phyloP scores from a whole-genome alignment of 257 asterid species.

The Solanum infundibuliforme region DNA sequence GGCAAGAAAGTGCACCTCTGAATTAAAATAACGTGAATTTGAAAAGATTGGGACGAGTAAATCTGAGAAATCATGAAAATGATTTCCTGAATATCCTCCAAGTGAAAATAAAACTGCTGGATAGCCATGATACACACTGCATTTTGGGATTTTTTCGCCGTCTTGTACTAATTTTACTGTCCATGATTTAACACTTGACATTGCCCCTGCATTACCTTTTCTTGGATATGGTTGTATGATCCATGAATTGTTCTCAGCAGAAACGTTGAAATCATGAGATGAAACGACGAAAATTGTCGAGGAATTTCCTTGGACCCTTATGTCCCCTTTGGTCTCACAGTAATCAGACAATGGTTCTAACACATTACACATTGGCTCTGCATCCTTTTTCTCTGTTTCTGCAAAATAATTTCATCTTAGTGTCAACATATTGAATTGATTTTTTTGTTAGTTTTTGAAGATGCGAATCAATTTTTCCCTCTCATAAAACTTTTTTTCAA shows the following conservation, averaged over 20 bases:
- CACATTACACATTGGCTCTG: slow-evolving; percentile 11
- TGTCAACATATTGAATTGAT: neutral
- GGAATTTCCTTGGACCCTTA: slow-evolving; percentile 24
- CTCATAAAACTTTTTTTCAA: neutral
- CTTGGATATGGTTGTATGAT: slow-evolving; percentile 33
- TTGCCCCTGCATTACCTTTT: slow-evolving; percentile 23
- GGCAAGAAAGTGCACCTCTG: slow-evolving; percentile 46
- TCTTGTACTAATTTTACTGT: slow-evolving; percentile 26
- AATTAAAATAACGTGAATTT: slow-evolving; percentile 25
- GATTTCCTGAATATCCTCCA: slow-evolving; percentile 59
- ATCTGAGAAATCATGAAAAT: slow-evolving; percentile 67
- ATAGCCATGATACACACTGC: slow-evolving; percentile 20
- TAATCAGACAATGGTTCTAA: slow-evolving; percentile 20
- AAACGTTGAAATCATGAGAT: neutral
- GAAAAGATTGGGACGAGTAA: slow-evolving; percentile 44
- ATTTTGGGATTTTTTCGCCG: slow-evolving; percentile 17
- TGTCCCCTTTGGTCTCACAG: slow-evolving; percentile 27
- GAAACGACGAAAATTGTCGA: slow-evolving; percentile 17
- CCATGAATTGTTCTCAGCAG: slow-evolving; percentile 15
- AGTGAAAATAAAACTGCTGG: slow-evolving; percentile 59
- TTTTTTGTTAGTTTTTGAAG: neutral
- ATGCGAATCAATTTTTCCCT: neutral
- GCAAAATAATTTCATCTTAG: neutral
- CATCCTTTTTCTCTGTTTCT: slow-evolving; percentile 8
- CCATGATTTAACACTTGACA: slow-evolving; percentile 45